Evolutionary conservation across 345 rosid species (phyloP).

Genomic region (Turritis glabra): DNA sequence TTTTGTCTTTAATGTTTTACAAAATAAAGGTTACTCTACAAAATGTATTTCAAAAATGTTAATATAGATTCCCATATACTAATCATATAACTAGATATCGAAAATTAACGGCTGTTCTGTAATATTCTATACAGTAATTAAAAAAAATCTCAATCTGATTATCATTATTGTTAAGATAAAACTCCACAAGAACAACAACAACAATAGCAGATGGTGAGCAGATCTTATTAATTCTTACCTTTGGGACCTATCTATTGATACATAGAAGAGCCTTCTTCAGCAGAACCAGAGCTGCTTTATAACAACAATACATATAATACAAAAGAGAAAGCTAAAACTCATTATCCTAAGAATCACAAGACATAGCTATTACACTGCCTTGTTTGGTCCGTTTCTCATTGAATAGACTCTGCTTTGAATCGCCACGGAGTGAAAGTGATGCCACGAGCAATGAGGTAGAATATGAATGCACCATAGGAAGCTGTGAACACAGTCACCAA

Average conservation of each 20-base stretch:
- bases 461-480: constrained; percentile 65
- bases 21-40: too few relatives aligned
- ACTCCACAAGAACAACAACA: neutral
- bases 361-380: neutral
- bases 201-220: neutral
- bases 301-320: constrained; percentile 21
- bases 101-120: too few relatives aligned
- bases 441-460: constrained; percentile 63
- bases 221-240: constrained; percentile 4
- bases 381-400: constrained; percentile 14
- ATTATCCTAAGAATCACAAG: neutral
- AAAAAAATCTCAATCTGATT: neutral
- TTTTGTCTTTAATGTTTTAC: too few relatives aligned
- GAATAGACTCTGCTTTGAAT: constrained; percentile 26
- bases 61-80: too few relatives aligned
- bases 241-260: neutral
- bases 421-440: constrained; percentile 44
- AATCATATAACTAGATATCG: too few relatives aligned
- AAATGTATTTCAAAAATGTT: too few relatives aligned
- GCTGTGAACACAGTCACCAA: constrained; percentile 45
- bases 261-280: constrained; percentile 9
- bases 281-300: constrained; percentile 16
- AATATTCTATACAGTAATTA: too few relatives aligned
- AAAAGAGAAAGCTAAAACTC: constrained; percentile 13
- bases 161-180: neutral